Percentiles rank a stretch among this genome's conserved stretches.
Conservation (phyloP, 2,329 filamentous ascomycete genomes). For the Graphilbum sp. region DNA sequence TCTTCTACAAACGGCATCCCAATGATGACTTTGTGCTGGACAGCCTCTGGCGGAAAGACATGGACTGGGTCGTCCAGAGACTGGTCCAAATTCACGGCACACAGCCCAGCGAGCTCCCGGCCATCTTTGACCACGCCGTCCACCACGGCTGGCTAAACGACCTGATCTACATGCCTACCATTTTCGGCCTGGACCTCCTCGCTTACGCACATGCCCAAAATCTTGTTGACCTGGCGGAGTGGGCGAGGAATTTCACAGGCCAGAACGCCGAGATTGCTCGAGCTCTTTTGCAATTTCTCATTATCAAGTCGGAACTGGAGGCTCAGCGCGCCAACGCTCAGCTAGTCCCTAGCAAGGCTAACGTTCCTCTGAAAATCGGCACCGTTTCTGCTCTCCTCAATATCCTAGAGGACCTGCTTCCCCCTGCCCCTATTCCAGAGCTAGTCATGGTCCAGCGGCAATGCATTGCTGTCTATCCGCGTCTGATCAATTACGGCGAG, state of each 20-base stretch:
- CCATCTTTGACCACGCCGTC: constrained; percentile 64
- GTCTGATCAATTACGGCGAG: constrained; percentile 91
- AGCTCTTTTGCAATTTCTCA: constrained; percentile 63
- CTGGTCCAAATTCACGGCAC: constrained; percentile 62
- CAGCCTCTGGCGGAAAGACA: constrained; percentile 82
- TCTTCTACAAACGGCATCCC: constrained; percentile 60
- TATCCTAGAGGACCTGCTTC: constrained; percentile 57
- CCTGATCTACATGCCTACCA: constrained; percentile 61
- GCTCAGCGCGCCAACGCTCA: constrained; percentile 47
- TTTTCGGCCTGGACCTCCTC: constrained; percentile 75
- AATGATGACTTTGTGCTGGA: constrained; percentile 81
- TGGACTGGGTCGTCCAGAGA: constrained; percentile 66
- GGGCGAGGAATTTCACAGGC: constrained; percentile 57
- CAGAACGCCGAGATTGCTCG: constrained; percentile 50
- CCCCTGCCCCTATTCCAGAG: constrained; percentile 40
- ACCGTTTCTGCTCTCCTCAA: constrained; percentile 69
- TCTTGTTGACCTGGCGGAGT: constrained; percentile 64
- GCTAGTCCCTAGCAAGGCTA: constrained; percentile 34
- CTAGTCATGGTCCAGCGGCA: constrained; percentile 68
- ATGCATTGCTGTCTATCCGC: constrained; percentile 83
- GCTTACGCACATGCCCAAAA: constrained; percentile 70
- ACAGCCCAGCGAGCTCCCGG: constrained; percentile 48
- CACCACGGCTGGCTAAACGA: constrained; percentile 75
- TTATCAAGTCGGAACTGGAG: constrained; percentile 73
- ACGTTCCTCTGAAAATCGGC: constrained; percentile 64